phyloP scores from a whole-genome alignment of 208 protist genomes.

The Leishmania gerbilli region DNA sequence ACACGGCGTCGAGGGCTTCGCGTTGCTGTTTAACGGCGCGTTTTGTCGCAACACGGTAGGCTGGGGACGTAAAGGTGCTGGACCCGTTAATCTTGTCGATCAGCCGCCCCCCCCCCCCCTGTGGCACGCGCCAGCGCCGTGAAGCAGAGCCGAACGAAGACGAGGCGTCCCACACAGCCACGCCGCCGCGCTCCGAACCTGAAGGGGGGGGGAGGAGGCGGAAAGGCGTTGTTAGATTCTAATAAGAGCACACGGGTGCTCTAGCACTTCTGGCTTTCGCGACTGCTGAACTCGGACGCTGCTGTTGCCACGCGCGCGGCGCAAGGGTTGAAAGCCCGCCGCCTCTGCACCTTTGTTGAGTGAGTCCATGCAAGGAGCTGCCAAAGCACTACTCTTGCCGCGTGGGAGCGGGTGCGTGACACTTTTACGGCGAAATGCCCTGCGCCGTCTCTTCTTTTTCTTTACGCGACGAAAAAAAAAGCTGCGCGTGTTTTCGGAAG shows the following conservation, averaged over 20 bases:
- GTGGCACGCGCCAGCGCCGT: neutral
- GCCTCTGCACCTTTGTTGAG: neutral
- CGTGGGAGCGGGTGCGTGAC: neutral
- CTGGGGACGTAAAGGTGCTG: neutral
- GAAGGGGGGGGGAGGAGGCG: too few relatives aligned
- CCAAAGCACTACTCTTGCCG: neutral
- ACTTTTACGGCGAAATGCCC: too few relatives aligned
- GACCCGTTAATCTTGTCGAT: slow-evolving; percentile 10
- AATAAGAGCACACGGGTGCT: neutral
- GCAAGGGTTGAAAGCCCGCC: neutral
- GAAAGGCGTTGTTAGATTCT: too few relatives aligned
- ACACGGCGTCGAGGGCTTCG: neutral
- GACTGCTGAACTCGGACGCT: neutral
- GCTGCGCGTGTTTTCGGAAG: neutral
- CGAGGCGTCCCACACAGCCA: neutral
- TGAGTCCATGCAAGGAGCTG: neutral
- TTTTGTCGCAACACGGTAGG: neutral
- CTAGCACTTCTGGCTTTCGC: neutral
- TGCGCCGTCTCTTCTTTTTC: too few relatives aligned
- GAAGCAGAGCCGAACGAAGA: neutral
- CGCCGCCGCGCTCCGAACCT: neutral
- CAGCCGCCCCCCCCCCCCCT: neutral
- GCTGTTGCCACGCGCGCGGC: neutral
- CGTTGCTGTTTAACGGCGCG: neutral
- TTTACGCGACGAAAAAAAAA: too few relatives aligned